Evolutionary conservation across 108 stramenopile species (phyloP).

Genomic region (Mayamaea pseudoterrestris): DNA sequence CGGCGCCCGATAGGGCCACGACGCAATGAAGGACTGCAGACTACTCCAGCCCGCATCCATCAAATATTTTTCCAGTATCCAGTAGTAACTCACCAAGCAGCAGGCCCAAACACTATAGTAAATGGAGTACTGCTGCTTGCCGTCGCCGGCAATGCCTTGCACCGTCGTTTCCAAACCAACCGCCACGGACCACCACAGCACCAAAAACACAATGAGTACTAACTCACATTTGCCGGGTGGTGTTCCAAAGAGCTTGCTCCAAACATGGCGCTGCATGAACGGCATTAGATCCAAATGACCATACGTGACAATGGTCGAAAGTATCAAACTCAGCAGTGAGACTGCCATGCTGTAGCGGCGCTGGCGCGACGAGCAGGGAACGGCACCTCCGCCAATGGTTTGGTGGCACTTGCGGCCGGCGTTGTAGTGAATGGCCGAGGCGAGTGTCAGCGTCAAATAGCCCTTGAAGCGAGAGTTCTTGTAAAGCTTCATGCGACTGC

Average conservation of each 20-base stretch:
- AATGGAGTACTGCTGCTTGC: slow-evolving; percentile 55
- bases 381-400: slow-evolving; percentile 4
- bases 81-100: slow-evolving; percentile 21
- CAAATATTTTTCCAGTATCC: slow-evolving; percentile 45
- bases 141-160: slow-evolving; percentile 58
- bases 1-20: slow-evolving; percentile 64
- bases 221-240: slow-evolving; percentile 25
- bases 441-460: slow-evolving; percentile 45
- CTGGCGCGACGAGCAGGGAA: slow-evolving; percentile 16
- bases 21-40: slow-evolving; percentile 34
- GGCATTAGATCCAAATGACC: slow-evolving; percentile 36
- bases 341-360: slow-evolving; percentile 30
- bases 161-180: slow-evolving; percentile 48
- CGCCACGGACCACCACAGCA: slow-evolving; percentile 56
- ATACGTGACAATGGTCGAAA: slow-evolving; percentile 19
- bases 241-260: slow-evolving; percentile 20
- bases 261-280: slow-evolving; percentile 14
- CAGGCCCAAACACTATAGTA: slow-evolving; percentile 60
- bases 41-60: slow-evolving; percentile 30
- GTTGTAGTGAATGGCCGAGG: slow-evolving; percentile 36
- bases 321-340: slow-evolving; percentile 22
- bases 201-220: slow-evolving; percentile 25
- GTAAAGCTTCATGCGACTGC: slow-evolving; percentile 16
- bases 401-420: slow-evolving; percentile 16
- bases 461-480: slow-evolving; percentile 51